A percentile compares a stretch with the other conserved stretches of the same genome.
Evolutionary conservation across 2,329 filamentous ascomycete species (phyloP).

Genomic region (Capronia epimyces): DNA sequence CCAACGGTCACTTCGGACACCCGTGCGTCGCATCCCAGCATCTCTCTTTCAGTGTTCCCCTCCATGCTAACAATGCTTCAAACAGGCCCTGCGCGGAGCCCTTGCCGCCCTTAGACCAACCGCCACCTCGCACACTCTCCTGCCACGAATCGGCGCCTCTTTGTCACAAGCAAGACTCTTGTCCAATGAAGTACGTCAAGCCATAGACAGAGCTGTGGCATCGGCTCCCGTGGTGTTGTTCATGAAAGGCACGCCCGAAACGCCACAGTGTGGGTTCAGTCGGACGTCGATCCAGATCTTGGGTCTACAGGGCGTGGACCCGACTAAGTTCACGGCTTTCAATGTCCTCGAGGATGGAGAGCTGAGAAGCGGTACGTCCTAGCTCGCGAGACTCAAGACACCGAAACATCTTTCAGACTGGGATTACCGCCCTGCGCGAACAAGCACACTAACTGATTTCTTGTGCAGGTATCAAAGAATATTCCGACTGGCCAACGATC

Average conservation of each 20-base stretch:
- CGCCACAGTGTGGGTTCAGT: slow-evolving; percentile 94
- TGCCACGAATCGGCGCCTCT: slow-evolving; percentile 26
- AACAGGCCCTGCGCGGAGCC: slow-evolving; percentile 25
- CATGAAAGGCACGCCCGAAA: slow-evolving; percentile 98
- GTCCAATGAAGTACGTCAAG: slow-evolving; percentile 69
- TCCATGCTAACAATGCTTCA: neutral
- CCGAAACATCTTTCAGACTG: no score
- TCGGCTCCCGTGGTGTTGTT: slow-evolving; percentile 93
- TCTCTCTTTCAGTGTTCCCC: neutral
- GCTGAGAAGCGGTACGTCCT: slow-evolving; percentile 64
- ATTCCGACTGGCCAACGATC: slow-evolving; percentile 98
- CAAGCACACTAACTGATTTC: neutral
- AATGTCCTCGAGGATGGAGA: slow-evolving; percentile 93
- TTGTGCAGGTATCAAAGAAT: slow-evolving; percentile 87
- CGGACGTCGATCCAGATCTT: slow-evolving; percentile 91
- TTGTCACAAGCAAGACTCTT: slow-evolving; percentile 52
- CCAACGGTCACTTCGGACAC: slow-evolving; percentile 14
- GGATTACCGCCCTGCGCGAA: neutral
- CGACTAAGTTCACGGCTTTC: slow-evolving; percentile 93
- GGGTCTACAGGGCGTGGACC: slow-evolving; percentile 89
- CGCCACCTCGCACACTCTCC: slow-evolving; percentile 33
- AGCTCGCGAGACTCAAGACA: neutral
- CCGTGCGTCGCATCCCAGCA: slow-evolving; percentile 7
- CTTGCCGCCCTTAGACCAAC: slow-evolving; percentile 23
- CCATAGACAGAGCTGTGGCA: slow-evolving; percentile 83